A percentile compares a stretch with the other conserved stretches of the same genome.
Evolutionary conservation across 2,329 filamentous ascomycete genomes (phyloP).

Genomic region (Exophiala sideris): DNA sequence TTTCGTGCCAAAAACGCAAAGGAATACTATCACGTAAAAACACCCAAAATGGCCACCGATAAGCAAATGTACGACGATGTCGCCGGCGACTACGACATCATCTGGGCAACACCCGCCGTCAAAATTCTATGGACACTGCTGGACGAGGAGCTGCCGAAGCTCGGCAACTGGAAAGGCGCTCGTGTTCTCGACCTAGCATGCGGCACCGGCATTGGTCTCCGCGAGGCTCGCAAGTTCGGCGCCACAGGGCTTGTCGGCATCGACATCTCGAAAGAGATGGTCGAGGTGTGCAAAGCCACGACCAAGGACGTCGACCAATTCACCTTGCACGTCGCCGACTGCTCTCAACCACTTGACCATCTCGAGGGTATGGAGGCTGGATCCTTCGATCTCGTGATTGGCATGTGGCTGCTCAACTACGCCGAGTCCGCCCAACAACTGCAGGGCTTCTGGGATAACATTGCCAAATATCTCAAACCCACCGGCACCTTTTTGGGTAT

Average conservation of each 20-base stretch:
- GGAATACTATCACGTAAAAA: too few species aligned
- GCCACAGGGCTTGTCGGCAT: slow-evolving; percentile 34
- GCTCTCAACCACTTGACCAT: slow-evolving; percentile 27
- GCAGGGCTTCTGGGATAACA: slow-evolving; percentile 35
- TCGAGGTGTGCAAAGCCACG: slow-evolving; percentile 27
- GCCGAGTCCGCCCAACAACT: slow-evolving; percentile 30
- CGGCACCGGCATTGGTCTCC: slow-evolving; percentile 32
- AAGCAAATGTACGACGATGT: slow-evolving; percentile 12
- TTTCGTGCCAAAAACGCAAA: too few species aligned
- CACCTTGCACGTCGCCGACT: slow-evolving; percentile 28
- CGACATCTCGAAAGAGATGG: slow-evolving; percentile 35
- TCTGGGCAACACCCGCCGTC: slow-evolving; percentile 6
- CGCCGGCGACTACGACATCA: slow-evolving; percentile 8
- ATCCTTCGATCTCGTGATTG: slow-evolving; percentile 37
- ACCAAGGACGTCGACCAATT: slow-evolving; percentile 10
- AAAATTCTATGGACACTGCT: slow-evolving; percentile 4
- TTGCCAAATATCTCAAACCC: slow-evolving; percentile 34
- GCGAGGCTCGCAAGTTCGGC: slow-evolving; percentile 34
- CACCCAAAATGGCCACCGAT: not conserved
- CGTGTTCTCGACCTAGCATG: slow-evolving; percentile 38
- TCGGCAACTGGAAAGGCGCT: slow-evolving; percentile 6
- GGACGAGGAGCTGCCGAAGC: slow-evolving; percentile 1
- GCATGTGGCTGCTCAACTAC: slow-evolving; percentile 39
- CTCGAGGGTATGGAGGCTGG: slow-evolving; percentile 19
- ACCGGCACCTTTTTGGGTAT: slow-evolving; percentile 35